phyloP scores from a whole-genome alignment of 2,329 filamentous ascomycete species.

The Gyromitra esculenta region DNA sequence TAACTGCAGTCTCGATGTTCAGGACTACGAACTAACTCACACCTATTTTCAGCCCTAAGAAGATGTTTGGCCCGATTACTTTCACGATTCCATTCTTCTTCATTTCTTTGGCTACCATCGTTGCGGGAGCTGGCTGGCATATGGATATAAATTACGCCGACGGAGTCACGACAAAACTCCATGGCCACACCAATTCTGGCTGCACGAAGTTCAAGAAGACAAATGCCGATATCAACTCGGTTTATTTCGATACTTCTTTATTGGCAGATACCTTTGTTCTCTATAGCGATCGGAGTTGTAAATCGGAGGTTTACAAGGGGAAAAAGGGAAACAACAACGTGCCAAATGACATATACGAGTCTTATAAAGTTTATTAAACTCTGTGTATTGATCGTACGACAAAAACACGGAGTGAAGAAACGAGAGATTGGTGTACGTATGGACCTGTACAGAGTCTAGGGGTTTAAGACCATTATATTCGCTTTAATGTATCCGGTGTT shows the following conservation, averaged over 20 bases:
- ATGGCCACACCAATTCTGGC: slow-evolving; percentile 50
- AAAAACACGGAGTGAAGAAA: neutral
- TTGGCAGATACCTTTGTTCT: slow-evolving; percentile 54
- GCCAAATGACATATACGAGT: slow-evolving; percentile 46
- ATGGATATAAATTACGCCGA: slow-evolving; percentile 52
- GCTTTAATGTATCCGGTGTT: neutral
- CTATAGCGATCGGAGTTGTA: slow-evolving; percentile 47
- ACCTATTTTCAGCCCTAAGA: neutral
- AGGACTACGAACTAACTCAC: neutral
- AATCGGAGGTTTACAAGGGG: slow-evolving; percentile 48
- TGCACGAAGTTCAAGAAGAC: slow-evolving; percentile 54
- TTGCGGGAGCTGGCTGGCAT: slow-evolving; percentile 46
- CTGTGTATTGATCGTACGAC: neutral
- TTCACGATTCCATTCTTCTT: slow-evolving; percentile 10
- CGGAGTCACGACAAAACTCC: slow-evolving; percentile 37
- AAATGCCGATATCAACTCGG: slow-evolving; percentile 46
- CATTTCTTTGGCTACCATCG: slow-evolving; percentile 30
- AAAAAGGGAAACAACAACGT: slow-evolving; percentile 52
- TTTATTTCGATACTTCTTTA: slow-evolving; percentile 50
- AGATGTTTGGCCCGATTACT: slow-evolving; percentile 33
- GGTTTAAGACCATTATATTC: neutral
- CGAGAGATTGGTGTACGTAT: neutral
- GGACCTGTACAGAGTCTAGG: neutral
- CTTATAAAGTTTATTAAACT: slow-evolving; percentile 54
- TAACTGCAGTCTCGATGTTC: neutral